A percentile compares a stretch with the other conserved stretches of the same genome.
These are phyloP conservation scores for Wallacemonas sp. DNA, from an alignment of 208 protist genomes.

Conservation along the genomic window DNA sequence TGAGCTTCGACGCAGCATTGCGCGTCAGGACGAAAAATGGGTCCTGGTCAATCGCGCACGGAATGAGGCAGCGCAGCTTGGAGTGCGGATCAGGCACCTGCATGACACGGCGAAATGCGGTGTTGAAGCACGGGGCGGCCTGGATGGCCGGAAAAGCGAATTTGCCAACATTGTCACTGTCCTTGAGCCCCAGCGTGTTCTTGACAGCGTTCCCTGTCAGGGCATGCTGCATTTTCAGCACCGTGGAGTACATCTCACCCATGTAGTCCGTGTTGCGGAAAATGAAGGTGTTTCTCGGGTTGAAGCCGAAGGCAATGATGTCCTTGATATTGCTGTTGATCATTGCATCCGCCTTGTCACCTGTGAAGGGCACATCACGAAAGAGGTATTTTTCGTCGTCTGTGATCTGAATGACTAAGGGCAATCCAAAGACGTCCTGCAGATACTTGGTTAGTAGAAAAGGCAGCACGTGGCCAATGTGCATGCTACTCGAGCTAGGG, in stretches of 20 bases:
- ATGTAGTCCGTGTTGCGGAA: conserved; percentile 99
- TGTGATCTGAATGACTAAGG: conserved; percentile 99
- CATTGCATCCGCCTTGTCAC: conserved; percentile 78
- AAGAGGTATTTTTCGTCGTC: conserved; percentile 99
- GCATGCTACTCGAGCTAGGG: conserved; percentile 96
- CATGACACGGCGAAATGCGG: conserved; percentile 94
- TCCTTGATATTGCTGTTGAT: conserved; percentile 97
- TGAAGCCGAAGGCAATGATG: conserved; percentile 99
- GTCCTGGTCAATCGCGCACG: conserved; percentile 97
- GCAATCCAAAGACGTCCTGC: conserved; percentile 97
- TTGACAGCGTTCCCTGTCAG: conserved; percentile 92
- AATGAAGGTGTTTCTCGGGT: conserved; percentile 98
- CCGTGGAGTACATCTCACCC: conserved; percentile 94
- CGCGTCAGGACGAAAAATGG: conserved; percentile 99
- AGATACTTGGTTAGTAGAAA: conserved; percentile 99
- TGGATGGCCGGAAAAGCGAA: conserved; percentile 97
- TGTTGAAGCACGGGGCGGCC: conserved; percentile 96
- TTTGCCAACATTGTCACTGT: conserved; percentile 94
- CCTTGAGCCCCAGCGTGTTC: conserved; percentile 93
- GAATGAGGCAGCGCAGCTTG: conserved; percentile 96
- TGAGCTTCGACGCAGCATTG: conserved; percentile 93
- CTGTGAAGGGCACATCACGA: conserved; percentile 89
- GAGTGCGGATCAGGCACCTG: conserved; percentile 21
- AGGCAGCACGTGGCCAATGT: conserved; percentile 99
- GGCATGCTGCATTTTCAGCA: conserved; percentile 91